Evolutionary conservation across 352 stramenopile species (phyloP).

Genomic region (Globisporangium rhizosaccharum): DNA sequence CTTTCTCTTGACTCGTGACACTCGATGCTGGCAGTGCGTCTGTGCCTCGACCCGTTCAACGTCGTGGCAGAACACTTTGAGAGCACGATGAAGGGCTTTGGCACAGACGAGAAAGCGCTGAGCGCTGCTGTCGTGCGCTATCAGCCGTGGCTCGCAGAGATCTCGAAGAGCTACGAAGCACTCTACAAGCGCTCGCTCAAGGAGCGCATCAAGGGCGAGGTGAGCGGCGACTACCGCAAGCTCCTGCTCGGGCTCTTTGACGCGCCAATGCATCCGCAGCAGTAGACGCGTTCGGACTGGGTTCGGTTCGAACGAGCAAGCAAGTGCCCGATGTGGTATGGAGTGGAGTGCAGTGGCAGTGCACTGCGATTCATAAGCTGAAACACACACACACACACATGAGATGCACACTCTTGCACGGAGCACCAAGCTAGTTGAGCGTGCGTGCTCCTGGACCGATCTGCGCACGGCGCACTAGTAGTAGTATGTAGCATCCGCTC

Average conservation of each 20-base stretch:
- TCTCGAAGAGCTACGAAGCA: conserved; percentile 39
- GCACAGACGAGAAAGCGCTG: conserved; percentile 53
- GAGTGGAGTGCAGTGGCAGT: too few relatives aligned
- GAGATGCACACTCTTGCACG: too few relatives aligned
- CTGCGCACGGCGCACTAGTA: too few relatives aligned
- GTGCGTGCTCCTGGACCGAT: not conserved
- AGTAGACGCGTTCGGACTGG: not conserved
- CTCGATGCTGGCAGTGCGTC: conserved; percentile 23
- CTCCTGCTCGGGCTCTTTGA: conserved; percentile 48
- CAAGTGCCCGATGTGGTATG: not conserved
- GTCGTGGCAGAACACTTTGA: conserved; percentile 48
- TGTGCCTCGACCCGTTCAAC: conserved; percentile 46
- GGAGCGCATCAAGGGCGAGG: conserved; percentile 49
- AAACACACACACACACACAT: too few relatives aligned
- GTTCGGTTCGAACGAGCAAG: not conserved
- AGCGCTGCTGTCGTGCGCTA: conserved; percentile 54
- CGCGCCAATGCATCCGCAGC: conserved; percentile 16
- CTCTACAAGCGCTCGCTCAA: conserved; percentile 36
- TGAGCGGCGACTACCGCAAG: conserved; percentile 46
- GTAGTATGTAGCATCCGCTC: too few relatives aligned
- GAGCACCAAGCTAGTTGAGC: too few relatives aligned
- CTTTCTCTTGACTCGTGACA: not conserved
- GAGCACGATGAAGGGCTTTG: conserved; percentile 49
- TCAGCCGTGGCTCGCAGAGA: conserved; percentile 32
- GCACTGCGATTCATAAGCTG: too few relatives aligned